These are phyloP conservation scores for Ogataea zsoltii DNA, from an alignment of 805 yeast genomes.

Conservation along the genomic window DNA sequence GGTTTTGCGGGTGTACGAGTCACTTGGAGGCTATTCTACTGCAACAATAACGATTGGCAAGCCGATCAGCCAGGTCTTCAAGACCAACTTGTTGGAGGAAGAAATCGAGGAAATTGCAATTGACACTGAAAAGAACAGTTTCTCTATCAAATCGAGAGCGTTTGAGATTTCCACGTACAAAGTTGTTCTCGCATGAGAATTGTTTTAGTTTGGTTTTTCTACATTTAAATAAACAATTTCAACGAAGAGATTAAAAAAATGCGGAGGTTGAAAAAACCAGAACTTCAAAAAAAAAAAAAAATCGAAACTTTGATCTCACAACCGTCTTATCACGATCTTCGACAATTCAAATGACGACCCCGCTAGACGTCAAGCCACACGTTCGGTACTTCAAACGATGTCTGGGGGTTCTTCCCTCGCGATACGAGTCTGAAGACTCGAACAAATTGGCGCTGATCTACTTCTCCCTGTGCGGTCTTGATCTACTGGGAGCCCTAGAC, in stretches of 20 bases:
- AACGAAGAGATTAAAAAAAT: no score
- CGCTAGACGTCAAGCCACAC: slow-evolving; percentile 27
- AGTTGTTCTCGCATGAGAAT: slow-evolving; percentile 38
- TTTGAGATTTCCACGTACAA: slow-evolving; percentile 76
- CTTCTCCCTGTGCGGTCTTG: slow-evolving; percentile 66
- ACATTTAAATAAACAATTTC: background rate
- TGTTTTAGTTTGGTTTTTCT: background rate
- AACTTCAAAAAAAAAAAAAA: no score
- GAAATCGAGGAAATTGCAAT: slow-evolving; percentile 40
- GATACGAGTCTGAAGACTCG: slow-evolving; percentile 65
- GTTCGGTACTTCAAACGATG: slow-evolving; percentile 31
- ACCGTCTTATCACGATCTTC: no score
- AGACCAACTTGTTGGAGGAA: slow-evolving; percentile 62
- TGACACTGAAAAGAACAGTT: slow-evolving; percentile 26
- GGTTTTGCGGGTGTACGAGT: slow-evolving; percentile 78
- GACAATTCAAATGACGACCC: no score
- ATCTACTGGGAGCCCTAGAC: slow-evolving; percentile 37
- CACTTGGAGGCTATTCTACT: slow-evolving; percentile 75
- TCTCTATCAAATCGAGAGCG: slow-evolving; percentile 55
- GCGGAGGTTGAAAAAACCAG: no score
- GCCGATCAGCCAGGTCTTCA: slow-evolving; percentile 47
- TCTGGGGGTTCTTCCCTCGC: slow-evolving; percentile 39
- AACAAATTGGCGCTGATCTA: slow-evolving; percentile 69
- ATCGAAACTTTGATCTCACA: no score
- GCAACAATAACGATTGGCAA: slow-evolving; percentile 52